Percentiles rank a stretch among this genome's conserved stretches.
phyloP scores from a whole-genome alignment of 2,329 filamentous ascomycete genomes.

The Hymenoscyphus repandus region DNA sequence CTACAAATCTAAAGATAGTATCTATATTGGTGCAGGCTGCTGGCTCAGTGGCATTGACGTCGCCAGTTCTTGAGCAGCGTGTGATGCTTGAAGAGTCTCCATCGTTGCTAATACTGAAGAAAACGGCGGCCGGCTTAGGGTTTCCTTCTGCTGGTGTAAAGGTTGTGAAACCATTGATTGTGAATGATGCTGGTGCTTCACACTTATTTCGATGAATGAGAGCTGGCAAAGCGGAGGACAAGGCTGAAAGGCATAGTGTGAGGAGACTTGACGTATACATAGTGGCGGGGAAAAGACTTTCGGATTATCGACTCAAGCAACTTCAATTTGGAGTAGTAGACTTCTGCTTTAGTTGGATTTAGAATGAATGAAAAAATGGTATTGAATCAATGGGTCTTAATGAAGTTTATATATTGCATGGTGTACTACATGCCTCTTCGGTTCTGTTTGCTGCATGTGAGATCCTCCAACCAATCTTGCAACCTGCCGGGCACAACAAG shows the following conservation, averaged over 20 bases:
- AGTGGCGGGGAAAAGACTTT: background rate
- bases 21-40: slow-evolving; percentile 1
- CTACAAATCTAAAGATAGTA: slow-evolving; percentile 1
- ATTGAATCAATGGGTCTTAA: background rate
- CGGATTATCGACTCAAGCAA: background rate
- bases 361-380: background rate
- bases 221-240: slow-evolving; percentile 11
- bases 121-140: slow-evolving; percentile 4
- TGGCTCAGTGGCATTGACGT: background rate
- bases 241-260: slow-evolving; percentile 2
- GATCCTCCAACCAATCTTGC: background rate
- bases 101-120: slow-evolving; percentile 13
- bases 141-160: slow-evolving; percentile 17
- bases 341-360: background rate
- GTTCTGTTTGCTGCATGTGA: background rate
- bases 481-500: background rate
- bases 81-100: background rate
- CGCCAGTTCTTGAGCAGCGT: slow-evolving; percentile 1
- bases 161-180: slow-evolving; percentile 16
- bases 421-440: slow-evolving; percentile 1
- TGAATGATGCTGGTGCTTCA: slow-evolving; percentile 10
- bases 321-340: background rate
- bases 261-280: slow-evolving; percentile 5
- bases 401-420: background rate
- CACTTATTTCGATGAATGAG: slow-evolving; percentile 1